phyloP scores from a whole-genome alignment of 1,139 yeast species.

The Kluyveromyces sp. region DNA sequence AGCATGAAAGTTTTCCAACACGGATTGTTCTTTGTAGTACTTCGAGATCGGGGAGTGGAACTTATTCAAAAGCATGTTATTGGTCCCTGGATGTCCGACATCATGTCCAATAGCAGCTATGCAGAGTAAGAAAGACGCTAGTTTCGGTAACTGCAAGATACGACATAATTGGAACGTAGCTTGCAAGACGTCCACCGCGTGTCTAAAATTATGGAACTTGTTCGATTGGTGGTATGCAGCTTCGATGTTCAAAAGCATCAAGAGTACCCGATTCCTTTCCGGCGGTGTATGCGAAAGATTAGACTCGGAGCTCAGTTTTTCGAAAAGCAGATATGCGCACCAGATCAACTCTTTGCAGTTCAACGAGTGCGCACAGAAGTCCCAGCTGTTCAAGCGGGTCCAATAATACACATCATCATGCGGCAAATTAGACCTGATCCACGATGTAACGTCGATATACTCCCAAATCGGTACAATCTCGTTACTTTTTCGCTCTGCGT shows the following conservation, averaged over 20 bases:
- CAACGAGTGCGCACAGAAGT: conserved; percentile 27
- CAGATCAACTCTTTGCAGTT: conserved; percentile 24
- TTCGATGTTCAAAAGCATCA: conserved; percentile 35
- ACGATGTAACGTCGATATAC: background rate
- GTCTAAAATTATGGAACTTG: conserved; percentile 91
- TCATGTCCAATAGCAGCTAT: conserved; percentile 93
- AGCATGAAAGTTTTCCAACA: conserved; percentile 80
- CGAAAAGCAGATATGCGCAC: conserved; percentile 24
- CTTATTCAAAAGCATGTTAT: conserved; percentile 63
- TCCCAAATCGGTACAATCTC: conserved; percentile 3
- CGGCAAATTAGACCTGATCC: background rate
- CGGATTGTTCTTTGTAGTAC: conserved; percentile 58
- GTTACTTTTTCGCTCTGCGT: background rate
- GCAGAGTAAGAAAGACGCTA: conserved; percentile 35
- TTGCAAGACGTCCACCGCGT: conserved; percentile 92
- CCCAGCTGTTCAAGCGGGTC: conserved; percentile 23
- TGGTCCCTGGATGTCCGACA: conserved; percentile 92
- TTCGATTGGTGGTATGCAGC: conserved; percentile 77
- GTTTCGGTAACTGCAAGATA: conserved; percentile 6
- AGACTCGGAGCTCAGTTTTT: conserved; percentile 18
- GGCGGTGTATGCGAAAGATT: conserved; percentile 12
- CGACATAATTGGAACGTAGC: conserved; percentile 45
- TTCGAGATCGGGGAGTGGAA: conserved; percentile 60
- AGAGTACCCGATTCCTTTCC: conserved; percentile 19
- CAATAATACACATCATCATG: conserved; percentile 16